Base-by-base conservation (phyloP, 1,284 basidiomycete species). In the Mycena sp. region DNA sequence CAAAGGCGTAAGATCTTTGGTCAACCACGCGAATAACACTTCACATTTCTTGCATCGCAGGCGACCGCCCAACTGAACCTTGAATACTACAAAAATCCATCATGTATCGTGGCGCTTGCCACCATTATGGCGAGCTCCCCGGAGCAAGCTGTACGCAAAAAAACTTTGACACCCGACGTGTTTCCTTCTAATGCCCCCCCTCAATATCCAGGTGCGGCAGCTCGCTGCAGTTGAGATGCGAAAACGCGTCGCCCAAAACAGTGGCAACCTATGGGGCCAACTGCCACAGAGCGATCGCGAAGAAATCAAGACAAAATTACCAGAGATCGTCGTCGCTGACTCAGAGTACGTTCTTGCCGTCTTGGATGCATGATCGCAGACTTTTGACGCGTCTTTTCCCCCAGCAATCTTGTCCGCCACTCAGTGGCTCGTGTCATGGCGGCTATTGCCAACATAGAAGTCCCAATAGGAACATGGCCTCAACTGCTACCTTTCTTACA, bases 141-240 rank as follows among this genome's bases (percentile, higher is more conserved):
- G 4, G 53, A 26, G 29, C 43, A 61, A 59, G 58, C 51, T 41
- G 67, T 63, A 52, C 30, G 57, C 29, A 44, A 52, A 26, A 12
- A 29, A 25, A 30, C 23, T 28, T n/a, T 23, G 32, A 43, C 30
- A 12, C 35, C 6, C n/a, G 26, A 12, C 41, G 55, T 56, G 6
- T 46, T 48, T n/a, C 50, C 32, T 50, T 67, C 58, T 64, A 38
- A 53, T n/a, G n/a, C 26, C 23, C 17, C 30, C 19, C 21, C 17
- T 54, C 60, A 40, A 23, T 50, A 45, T 59, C 41, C 64, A 98
- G 95, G 90, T 98, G 65, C 94, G 97, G 59, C 98, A 99, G 88
- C 88, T 99, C 23, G 94, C 96, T 52, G 95, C 96, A n/a, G 96
- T 99, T 62, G 98, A 99, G 81, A 85, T 99, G 73, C 86, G 98